A percentile compares a stretch with the other conserved stretches of the same genome.
Conservation (phyloP, 257 asterid genomes). For the Haberlea rhodopensis region DNA sequence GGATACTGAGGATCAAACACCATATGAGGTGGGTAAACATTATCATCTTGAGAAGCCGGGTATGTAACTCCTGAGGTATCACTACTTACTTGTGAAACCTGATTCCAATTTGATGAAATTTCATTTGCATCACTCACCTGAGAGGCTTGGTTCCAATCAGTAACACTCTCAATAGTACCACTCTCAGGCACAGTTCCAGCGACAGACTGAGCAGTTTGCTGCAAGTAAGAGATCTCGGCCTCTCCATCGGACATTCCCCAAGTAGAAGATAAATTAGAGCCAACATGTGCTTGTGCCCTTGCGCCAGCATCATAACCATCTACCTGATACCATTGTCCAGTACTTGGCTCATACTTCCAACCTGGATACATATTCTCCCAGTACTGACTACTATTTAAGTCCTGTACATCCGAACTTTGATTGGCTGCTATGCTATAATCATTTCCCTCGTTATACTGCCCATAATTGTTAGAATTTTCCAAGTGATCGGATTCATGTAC, state of each 20-base stretch:
- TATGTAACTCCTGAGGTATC: conserved; percentile 33
- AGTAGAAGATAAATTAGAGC: conserved; percentile 34
- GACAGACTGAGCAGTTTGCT: conserved; percentile 59
- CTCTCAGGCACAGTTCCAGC: conserved; percentile 51
- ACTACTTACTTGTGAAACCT: conserved; percentile 40
- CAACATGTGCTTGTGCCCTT: conserved; percentile 33
- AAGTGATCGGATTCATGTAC: conserved; percentile 31
- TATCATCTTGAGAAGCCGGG: conserved; percentile 46
- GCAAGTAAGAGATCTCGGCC: conserved; percentile 65
- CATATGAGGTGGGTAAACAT: conserved; percentile 82
- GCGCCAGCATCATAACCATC: conserved; percentile 43
- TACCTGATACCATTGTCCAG: conserved; percentile 88
- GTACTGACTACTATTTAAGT: conserved; percentile 53
- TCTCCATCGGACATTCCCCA: conserved; percentile 45
- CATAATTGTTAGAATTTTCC: conserved; percentile 31
- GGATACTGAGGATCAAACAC: conserved; percentile 92
- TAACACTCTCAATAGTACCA: conserved; percentile 43
- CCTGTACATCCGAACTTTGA: conserved; percentile 43
- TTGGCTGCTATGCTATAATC: conserved; percentile 39
- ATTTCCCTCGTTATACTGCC: conserved; percentile 37
- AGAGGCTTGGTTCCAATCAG: conserved; percentile 49
- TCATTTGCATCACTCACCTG: conserved; percentile 36
- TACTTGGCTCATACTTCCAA: conserved; percentile 66
- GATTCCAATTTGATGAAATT: conserved; percentile 53
- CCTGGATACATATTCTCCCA: conserved; percentile 92